Evolutionary conservation across 108 stramenopile genomes (phyloP).

Genomic region (Fistulifera solaris): DNA sequence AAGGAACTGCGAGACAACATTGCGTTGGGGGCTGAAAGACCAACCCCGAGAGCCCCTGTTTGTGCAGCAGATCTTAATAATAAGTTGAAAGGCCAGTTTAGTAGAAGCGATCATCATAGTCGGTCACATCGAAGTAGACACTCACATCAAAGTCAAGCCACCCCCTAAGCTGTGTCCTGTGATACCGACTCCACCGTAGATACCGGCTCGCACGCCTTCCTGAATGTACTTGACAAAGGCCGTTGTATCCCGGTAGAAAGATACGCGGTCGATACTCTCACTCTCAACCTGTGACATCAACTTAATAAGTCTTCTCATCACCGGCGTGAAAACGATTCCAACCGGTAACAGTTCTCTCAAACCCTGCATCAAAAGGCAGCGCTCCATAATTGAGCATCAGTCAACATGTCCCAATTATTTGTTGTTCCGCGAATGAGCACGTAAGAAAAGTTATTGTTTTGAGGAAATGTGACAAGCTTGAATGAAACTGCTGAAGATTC

Average conservation of each 20-base stretch:
- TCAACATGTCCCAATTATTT: slow-evolving; percentile 60
- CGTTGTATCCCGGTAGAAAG: slow-evolving; percentile 38
- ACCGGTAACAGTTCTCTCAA: slow-evolving; percentile 48
- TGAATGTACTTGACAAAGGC: slow-evolving; percentile 19
- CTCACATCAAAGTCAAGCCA: slow-evolving; percentile 63
- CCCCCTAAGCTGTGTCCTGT: slow-evolving; percentile 46
- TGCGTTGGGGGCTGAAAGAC: slow-evolving; percentile 66
- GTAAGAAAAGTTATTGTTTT: slow-evolving; percentile 19
- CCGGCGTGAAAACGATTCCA: slow-evolving; percentile 55
- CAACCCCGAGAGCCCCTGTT: slow-evolving; percentile 46
- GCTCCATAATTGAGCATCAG: slow-evolving; percentile 67
- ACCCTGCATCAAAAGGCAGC: slow-evolving; percentile 51
- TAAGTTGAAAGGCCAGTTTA: too few relatives aligned
- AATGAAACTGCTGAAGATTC: slow-evolving; percentile 35
- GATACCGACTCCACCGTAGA: slow-evolving; percentile 6
- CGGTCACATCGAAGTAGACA: too few relatives aligned
- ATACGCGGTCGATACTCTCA: slow-evolving; percentile 21
- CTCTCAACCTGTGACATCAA: slow-evolving; percentile 23
- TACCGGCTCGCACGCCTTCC: background rate
- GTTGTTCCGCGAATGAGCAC: slow-evolving; percentile 67
- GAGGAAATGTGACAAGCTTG: slow-evolving; percentile 41
- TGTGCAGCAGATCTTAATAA: slow-evolving; percentile 48
- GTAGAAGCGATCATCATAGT: too few relatives aligned
- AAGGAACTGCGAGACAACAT: slow-evolving; percentile 45
- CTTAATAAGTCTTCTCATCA: slow-evolving; percentile 39